Evolutionary conservation across 2,329 filamentous ascomycete genomes (phyloP).

Genomic region (Chaetomium sp.): DNA sequence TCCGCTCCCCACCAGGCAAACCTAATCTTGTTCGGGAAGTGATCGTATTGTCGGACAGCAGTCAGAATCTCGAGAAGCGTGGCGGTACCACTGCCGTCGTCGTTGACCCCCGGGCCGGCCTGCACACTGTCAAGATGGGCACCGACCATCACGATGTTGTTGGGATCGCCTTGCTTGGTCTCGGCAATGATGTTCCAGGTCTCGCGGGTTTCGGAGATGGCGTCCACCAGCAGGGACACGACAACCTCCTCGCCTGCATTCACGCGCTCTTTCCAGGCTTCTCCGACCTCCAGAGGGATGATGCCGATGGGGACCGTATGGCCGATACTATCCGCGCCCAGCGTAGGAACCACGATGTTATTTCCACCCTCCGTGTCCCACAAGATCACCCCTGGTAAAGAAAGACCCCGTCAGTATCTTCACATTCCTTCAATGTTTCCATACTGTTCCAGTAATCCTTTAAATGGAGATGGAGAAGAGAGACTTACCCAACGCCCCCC

Average conservation of each 20-base stretch:
- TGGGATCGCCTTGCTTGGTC: constrained; percentile 37
- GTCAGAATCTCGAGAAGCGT: constrained; percentile 34
- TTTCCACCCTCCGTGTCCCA: constrained; percentile 52
- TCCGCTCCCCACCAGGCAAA: constrained; percentile 43
- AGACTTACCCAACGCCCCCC: constrained; percentile 33
- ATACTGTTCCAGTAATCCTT: no score
- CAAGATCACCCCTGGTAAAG: constrained; percentile 39
- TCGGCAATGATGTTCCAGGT: constrained; percentile 42
- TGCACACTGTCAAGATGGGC: constrained; percentile 40
- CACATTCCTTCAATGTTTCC: background rate
- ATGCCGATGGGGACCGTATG: constrained; percentile 23
- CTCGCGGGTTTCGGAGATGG: constrained; percentile 33
- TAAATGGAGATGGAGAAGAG: no score
- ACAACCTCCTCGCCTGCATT: constrained; percentile 28
- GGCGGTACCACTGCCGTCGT: constrained; percentile 39
- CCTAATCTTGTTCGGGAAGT: constrained; percentile 34
- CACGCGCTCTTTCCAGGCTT: constrained; percentile 27
- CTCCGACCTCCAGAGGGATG: constrained; percentile 25
- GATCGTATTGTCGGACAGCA: constrained; percentile 27
- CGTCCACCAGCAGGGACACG: constrained; percentile 32
- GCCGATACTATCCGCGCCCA: constrained; percentile 33
- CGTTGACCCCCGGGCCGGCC: constrained; percentile 40
- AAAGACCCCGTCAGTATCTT: background rate
- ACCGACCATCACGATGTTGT: constrained; percentile 37
- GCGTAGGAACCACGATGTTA: constrained; percentile 38